Percentiles rank a stretch among this genome's conserved stretches.
phyloP scores from a whole-genome alignment of 2,329 filamentous ascomycete species.

The Arthroderma sp. region DNA sequence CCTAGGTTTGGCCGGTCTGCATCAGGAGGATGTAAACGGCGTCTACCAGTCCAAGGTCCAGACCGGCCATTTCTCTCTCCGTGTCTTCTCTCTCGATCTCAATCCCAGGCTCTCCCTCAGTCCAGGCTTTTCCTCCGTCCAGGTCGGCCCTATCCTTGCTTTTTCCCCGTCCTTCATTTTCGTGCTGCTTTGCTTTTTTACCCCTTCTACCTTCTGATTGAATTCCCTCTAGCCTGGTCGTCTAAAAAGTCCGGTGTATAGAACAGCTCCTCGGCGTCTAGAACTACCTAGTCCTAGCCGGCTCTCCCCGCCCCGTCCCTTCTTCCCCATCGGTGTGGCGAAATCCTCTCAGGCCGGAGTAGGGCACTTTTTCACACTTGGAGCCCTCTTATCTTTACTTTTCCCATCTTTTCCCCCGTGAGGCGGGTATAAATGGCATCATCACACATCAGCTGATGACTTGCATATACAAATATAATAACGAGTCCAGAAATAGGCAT shows the following conservation, averaged over 20 bases:
- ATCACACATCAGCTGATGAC: constrained; percentile 6
- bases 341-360: no score
- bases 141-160: background rate
- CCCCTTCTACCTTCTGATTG: background rate
- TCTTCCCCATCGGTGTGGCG: no score
- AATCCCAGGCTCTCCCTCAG: background rate
- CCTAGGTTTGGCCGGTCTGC: background rate
- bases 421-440: background rate
- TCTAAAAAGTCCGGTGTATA: background rate
- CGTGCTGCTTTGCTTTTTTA: background rate
- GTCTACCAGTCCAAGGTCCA: background rate
- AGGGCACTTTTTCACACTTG: no score
- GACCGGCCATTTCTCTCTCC: background rate
- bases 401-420: background rate
- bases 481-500: background rate
- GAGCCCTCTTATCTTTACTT: no score
- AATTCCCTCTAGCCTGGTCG: background rate
- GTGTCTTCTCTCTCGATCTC: background rate
- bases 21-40: background rate
- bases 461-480: background rate
- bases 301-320: background rate
- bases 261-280: background rate
- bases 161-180: background rate
- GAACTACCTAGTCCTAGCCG: background rate
- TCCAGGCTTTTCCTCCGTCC: background rate